phyloP scores from a whole-genome alignment of 1,284 basidiomycete genomes.

The Ceratobasidium sp. region DNA sequence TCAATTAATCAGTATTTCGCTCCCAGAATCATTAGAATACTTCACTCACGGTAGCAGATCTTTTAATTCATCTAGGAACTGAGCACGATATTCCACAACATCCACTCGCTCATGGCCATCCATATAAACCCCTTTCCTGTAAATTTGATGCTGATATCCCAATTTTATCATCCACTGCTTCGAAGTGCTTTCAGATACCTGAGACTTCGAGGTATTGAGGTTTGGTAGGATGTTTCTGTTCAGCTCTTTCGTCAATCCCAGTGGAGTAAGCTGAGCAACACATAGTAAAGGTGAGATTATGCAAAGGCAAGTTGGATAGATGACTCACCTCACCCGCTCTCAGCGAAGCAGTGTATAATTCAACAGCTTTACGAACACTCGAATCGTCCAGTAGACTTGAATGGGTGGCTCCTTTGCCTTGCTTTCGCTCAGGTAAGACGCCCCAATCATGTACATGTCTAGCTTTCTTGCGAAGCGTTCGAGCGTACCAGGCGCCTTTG shows the following conservation, averaged over 20 bases:
- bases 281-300: too few relatives aligned
- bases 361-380: neutral
- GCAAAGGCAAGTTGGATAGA: too few relatives aligned
- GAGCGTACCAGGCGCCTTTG: neutral
- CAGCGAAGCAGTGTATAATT: neutral
- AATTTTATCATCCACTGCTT: slow-evolving; percentile 5
- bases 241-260: neutral
- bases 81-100: slow-evolving; percentile 23
- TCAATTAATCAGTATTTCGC: neutral
- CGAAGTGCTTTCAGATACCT: slow-evolving; percentile 9
- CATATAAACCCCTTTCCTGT: slow-evolving; percentile 27
- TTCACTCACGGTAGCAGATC: neutral
- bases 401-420: slow-evolving; percentile 1
- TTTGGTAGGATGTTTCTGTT: slow-evolving; percentile 1
- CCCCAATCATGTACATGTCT: too few relatives aligned
- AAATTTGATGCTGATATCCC: neutral
- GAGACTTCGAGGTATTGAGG: neutral
- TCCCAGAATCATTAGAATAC: neutral
- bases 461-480: neutral
- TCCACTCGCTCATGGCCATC: slow-evolving; percentile 36
- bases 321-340: neutral
- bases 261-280: neutral
- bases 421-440: too few relatives aligned
- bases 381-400: neutral
- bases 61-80: neutral